phyloP scores from a whole-genome alignment of 2,329 filamentous ascomycete species.

The Aureobasidium sp. region DNA sequence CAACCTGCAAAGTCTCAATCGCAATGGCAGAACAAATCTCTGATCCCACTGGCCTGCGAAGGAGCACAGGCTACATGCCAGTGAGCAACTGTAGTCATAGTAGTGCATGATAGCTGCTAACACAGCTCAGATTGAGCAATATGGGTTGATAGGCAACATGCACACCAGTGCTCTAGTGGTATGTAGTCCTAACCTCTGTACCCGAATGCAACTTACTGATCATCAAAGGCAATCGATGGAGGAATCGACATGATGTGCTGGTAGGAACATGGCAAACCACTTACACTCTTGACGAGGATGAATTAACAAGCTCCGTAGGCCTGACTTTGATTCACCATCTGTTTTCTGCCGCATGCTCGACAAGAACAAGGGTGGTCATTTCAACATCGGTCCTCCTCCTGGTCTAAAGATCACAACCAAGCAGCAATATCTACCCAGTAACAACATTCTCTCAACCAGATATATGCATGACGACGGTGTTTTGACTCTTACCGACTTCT shows the following conservation, averaged over 20 bases:
- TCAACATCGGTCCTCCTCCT: constrained; percentile 51
- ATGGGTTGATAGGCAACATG: constrained; percentile 74
- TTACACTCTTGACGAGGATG: neutral
- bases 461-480: constrained; percentile 71
- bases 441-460: constrained; percentile 69
- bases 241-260: constrained; percentile 75
- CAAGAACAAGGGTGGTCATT: constrained; percentile 67
- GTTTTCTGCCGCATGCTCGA: constrained; percentile 69
- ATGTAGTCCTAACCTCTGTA: neutral
- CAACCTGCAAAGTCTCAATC: neutral
- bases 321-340: constrained; percentile 70
- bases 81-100: neutral
- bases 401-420: constrained; percentile 58
- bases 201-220: neutral
- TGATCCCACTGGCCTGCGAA: constrained; percentile 13
- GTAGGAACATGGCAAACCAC: neutral
- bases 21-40: neutral
- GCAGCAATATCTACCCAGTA: constrained; percentile 69
- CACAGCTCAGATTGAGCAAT: constrained; percentile 56
- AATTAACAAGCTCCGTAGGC: constrained; percentile 32
- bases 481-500: constrained; percentile 67
- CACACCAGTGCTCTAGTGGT: constrained; percentile 64
- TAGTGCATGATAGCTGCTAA: neutral
- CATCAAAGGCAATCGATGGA: constrained; percentile 54
- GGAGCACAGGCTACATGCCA: constrained; percentile 14